Evolutionary conservation across 208 protist species (phyloP).

Genomic region (Leishmania guyanensis): DNA sequence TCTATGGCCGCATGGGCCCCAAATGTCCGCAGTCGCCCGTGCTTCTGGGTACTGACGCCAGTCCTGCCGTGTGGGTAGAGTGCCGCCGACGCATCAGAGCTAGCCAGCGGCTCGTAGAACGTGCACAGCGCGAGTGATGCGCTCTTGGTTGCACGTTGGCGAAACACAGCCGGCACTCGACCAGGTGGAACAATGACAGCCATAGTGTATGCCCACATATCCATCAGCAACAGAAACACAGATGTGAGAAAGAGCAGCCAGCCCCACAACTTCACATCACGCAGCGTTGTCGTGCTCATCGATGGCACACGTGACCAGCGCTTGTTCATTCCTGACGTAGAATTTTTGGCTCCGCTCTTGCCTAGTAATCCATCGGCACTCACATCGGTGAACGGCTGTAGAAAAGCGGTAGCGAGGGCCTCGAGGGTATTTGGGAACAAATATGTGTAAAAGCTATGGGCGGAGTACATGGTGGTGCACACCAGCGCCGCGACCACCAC

Average conservation of each 20-base stretch:
- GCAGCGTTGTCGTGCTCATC: conserved; percentile 8
- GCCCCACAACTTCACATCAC: conserved; percentile 31
- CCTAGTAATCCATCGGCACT: conserved; percentile 17
- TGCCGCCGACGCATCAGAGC: conserved; percentile 12
- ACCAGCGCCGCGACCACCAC: conserved; percentile 60
- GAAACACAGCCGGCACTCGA: conserved; percentile 70
- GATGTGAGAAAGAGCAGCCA: conserved; percentile 71
- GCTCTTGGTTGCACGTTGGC: conserved; percentile 63
- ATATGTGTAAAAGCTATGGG: conserved; percentile 75
- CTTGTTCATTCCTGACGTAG: neutral
- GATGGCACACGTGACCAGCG: conserved; percentile 24
- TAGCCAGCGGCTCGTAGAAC: conserved; percentile 66
- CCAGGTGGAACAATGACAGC: conserved; percentile 72
- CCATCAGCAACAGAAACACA: conserved; percentile 59
- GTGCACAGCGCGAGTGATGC: conserved; percentile 62
- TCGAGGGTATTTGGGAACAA: conserved; percentile 71
- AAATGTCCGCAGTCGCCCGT: conserved; percentile 32
- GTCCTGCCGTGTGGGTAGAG: conserved; percentile 27
- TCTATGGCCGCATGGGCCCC: neutral
- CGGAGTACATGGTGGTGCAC: conserved; percentile 66
- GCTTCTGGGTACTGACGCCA: conserved; percentile 20
- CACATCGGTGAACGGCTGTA: conserved; percentile 28
- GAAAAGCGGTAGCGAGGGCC: conserved; percentile 23
- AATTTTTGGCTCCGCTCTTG: neutral
- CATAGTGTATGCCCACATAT: conserved; percentile 74